phyloP scores from a whole-genome alignment of 257 asterid genomes.

The Marsdenia floribunda region DNA sequence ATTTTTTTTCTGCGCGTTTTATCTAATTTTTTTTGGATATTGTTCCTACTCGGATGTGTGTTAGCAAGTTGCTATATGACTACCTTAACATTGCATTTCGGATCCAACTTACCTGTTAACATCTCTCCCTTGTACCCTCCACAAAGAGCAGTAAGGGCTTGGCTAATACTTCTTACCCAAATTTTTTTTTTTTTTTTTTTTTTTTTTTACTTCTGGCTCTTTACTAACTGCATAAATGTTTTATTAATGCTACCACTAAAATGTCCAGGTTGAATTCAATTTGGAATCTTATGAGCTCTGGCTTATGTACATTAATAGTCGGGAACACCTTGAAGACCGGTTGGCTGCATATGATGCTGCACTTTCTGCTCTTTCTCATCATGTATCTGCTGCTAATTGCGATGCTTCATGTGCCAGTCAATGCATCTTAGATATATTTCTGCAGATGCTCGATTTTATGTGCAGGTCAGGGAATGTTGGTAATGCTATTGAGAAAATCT shows the following conservation, averaged over 20 bases:
- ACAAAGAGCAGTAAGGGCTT: neutral
- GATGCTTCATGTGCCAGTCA: conserved; percentile 24
- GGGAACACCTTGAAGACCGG: conserved; percentile 32
- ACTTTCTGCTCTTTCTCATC: conserved; percentile 28
- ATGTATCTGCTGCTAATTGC: conserved; percentile 19
- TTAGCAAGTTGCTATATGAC: neutral
- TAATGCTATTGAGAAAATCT: conserved; percentile 34
- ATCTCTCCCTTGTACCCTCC: neutral
- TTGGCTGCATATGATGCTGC: conserved; percentile 43
- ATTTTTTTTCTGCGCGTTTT: neutral
- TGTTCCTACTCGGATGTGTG: neutral
- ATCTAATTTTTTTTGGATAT: neutral
- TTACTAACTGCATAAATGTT: neutral
- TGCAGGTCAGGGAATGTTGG: conserved; percentile 41
- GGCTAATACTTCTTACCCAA: neutral
- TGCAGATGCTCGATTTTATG: conserved; percentile 41
- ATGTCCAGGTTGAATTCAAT: conserved; percentile 31
- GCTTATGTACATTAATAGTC: conserved; percentile 43
- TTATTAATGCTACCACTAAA: conserved; percentile 2
- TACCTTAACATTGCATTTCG: neutral
- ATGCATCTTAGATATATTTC: conserved; percentile 38
- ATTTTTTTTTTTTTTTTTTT: neutral
- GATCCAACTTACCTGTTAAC: neutral
- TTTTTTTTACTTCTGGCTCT: neutral
- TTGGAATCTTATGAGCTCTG: conserved; percentile 40